These are phyloP conservation scores for Puccinia triticina DNA, from an alignment of 1,284 basidiomycete species.

Conservation along the genomic window DNA sequence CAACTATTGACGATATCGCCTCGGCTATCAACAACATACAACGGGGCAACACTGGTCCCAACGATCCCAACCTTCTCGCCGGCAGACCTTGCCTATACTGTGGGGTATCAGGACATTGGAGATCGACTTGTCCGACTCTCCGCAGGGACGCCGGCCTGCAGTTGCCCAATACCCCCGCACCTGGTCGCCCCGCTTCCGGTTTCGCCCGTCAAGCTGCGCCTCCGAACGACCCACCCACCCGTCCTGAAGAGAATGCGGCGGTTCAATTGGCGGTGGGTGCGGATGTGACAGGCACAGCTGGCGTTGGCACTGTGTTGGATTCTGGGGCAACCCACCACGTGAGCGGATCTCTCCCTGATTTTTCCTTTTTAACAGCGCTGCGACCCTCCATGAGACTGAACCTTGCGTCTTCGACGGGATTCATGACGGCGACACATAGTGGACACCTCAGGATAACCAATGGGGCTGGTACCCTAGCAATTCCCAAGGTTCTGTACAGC, in stretches of 20 bases:
- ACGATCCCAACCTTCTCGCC: neutral
- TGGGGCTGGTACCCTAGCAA: too few relatives aligned
- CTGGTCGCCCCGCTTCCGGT: conserved; percentile 16
- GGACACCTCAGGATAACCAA: too few relatives aligned
- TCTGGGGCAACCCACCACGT: too few relatives aligned
- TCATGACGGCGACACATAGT: too few relatives aligned
- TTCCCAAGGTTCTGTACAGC: too few relatives aligned
- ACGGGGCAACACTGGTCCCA: neutral
- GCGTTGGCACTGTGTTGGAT: too few relatives aligned
- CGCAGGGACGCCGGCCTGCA: neutral
- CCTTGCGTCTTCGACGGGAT: neutral
- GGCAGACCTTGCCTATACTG: neutral
- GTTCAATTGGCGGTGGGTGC: too few relatives aligned
- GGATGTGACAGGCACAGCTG: too few relatives aligned
- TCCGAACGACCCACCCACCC: too few relatives aligned
- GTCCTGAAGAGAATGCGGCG: too few relatives aligned
- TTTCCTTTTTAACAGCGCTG: neutral
- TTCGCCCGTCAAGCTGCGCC: too few relatives aligned
- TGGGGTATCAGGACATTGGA: neutral
- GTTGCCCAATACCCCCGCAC: neutral
- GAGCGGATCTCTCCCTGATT: too few relatives aligned
- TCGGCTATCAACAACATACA: conserved; percentile 12
- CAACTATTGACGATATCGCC: neutral
- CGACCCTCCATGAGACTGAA: neutral
- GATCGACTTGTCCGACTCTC: neutral